Evolutionary conservation across 306 rosid genomes (phyloP).

Genomic region (Ammopiptanthus mongolicus): DNA sequence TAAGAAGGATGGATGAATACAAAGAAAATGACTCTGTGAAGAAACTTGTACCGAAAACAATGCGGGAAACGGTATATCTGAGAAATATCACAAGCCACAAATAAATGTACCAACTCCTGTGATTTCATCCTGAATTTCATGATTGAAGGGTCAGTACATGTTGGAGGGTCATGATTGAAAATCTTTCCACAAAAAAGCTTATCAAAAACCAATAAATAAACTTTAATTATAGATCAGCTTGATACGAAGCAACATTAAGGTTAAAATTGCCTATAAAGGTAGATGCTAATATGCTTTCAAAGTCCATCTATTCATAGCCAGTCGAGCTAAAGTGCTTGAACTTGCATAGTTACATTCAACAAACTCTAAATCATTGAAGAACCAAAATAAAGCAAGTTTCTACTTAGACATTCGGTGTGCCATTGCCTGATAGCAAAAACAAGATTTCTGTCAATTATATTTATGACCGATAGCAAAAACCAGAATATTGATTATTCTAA

Average conservation of each 20-base stretch:
- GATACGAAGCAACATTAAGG: too few species aligned
- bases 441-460: not conserved
- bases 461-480: not conserved
- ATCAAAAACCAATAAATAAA: too few species aligned
- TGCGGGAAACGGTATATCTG: not conserved
- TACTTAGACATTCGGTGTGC: not conserved
- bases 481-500: not conserved
- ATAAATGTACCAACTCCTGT: not conserved
- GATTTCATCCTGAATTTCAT: not conserved
- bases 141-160: too few species aligned
- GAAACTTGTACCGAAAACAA: too few species aligned
- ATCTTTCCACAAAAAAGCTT: too few species aligned
- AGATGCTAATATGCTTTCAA: too few species aligned
- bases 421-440: not conserved
- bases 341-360: slow-evolving; percentile 19
- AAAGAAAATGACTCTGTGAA: too few species aligned
- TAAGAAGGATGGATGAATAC: too few species aligned
- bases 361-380: not conserved
- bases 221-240: too few species aligned
- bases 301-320: not conserved
- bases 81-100: not conserved
- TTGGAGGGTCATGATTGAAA: too few species aligned
- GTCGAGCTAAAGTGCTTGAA: slow-evolving; percentile 9
- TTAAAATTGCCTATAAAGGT: too few species aligned
- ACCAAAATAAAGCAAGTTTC: slow-evolving; percentile 2